Evolutionary conservation across 176 grass and related monocot species (phyloP).

Genomic region (Luzula sylvatica): DNA sequence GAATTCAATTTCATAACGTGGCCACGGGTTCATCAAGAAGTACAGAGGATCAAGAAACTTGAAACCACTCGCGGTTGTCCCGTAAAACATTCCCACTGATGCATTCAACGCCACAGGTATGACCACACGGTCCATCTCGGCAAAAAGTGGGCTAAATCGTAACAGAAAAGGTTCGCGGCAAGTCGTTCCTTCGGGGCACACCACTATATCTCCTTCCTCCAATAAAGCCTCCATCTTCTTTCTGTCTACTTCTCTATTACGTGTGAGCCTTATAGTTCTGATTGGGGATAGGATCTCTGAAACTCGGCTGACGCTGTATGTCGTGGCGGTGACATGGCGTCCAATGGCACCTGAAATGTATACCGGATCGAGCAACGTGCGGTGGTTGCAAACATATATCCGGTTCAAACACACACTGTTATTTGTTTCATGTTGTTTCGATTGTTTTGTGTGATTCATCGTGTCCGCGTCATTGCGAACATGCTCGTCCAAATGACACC

Average conservation of each 20-base stretch:
- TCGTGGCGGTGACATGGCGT: slow-evolving; percentile 33
- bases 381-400: slow-evolving; percentile 74
- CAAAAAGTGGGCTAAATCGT: slow-evolving; percentile 67
- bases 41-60: slow-evolving; percentile 58
- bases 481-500: neutral
- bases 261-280: slow-evolving; percentile 45
- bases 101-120: slow-evolving; percentile 50
- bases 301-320: slow-evolving; percentile 62
- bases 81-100: slow-evolving; percentile 57
- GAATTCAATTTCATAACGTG: slow-evolving; percentile 40
- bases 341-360: slow-evolving; percentile 19
- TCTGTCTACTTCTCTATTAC: slow-evolving; percentile 39
- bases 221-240: slow-evolving; percentile 30
- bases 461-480: too few species aligned
- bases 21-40: slow-evolving; percentile 52
- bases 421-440: neutral
- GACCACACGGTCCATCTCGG: slow-evolving; percentile 42
- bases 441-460: too few species aligned
- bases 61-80: slow-evolving; percentile 49
- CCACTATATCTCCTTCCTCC: slow-evolving; percentile 33
- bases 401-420: neutral
- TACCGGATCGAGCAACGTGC: slow-evolving; percentile 65
- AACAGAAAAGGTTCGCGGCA: slow-evolving; percentile 74
- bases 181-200: slow-evolving; percentile 78
- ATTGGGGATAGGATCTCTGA: slow-evolving; percentile 67